Evolutionary conservation across 2,329 filamentous ascomycete genomes (phyloP).

Genomic region (Fonsecaea erecta): DNA sequence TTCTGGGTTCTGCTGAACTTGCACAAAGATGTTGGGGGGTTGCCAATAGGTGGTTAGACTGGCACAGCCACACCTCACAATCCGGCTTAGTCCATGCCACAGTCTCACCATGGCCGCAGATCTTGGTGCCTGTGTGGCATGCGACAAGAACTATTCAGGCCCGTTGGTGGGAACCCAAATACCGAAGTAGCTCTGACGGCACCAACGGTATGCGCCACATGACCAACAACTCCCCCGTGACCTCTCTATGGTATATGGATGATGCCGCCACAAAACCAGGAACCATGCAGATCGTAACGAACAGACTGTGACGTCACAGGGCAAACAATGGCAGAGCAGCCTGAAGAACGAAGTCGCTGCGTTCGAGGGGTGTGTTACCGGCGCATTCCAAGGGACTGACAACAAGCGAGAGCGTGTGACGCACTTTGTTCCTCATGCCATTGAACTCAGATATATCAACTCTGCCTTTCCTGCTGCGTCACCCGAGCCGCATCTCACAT

Average conservation of each 20-base stretch:
- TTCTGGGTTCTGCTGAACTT: not conserved
- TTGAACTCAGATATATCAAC: no score
- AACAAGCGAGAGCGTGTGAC: slow-evolving; percentile 11
- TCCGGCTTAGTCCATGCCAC: not conserved
- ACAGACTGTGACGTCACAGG: slow-evolving; percentile 29
- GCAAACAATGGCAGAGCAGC: slow-evolving; percentile 10
- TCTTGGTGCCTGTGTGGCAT: no score
- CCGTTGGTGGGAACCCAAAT: no score
- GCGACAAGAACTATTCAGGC: no score
- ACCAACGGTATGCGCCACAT: not conserved
- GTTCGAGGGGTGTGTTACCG: not conserved
- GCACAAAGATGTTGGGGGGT: not conserved
- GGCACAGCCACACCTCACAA: not conserved
- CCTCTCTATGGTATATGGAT: not conserved
- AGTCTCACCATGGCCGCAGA: not conserved
- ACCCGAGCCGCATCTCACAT: not conserved
- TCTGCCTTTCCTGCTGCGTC: not conserved
- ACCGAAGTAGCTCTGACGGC: not conserved
- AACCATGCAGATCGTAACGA: slow-evolving; percentile 18
- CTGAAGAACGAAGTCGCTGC: not conserved
- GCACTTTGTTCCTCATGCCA: slow-evolving; percentile 11
- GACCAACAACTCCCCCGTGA: not conserved
- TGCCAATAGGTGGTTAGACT: not conserved
- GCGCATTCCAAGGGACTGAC: slow-evolving; percentile 13
- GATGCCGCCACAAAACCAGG: slow-evolving; percentile 31